Percentiles rank a stretch among this genome's conserved stretches.
Conservation (phyloP, 2,329 filamentous ascomycete species). For the Hymenoscyphus occultus region DNA sequence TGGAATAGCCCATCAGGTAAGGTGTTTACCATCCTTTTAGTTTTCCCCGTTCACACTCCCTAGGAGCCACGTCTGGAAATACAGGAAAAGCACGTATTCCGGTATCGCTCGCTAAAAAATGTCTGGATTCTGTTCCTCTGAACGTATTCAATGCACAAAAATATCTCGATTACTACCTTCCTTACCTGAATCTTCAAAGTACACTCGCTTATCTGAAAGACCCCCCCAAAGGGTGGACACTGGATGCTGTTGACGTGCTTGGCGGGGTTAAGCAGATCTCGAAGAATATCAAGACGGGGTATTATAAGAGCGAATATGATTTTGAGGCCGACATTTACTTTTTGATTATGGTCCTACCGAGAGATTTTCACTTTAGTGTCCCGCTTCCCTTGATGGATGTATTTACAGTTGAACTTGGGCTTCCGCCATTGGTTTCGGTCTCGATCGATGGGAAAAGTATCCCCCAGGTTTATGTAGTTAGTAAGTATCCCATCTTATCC, state of each 20-base stretch:
- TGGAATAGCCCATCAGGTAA: background rate
- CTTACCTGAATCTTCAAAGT: slow-evolving; percentile 21
- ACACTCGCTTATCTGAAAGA: slow-evolving; percentile 40
- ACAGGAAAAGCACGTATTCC: background rate
- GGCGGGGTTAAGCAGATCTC: slow-evolving; percentile 22
- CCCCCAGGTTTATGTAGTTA: slow-evolving; percentile 26
- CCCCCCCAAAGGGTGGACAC: slow-evolving; percentile 20
- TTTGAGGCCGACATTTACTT: slow-evolving; percentile 25
- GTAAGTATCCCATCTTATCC: background rate
- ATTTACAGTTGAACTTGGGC: slow-evolving; percentile 41
- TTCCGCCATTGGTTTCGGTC: slow-evolving; percentile 50
- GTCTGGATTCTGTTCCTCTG: slow-evolving; percentile 21
- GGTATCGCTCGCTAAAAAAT: slow-evolving; percentile 2
- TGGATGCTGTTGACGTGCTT: slow-evolving; percentile 22
- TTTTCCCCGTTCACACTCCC: background rate
- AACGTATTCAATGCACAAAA: slow-evolving; percentile 16
- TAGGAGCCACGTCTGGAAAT: background rate
- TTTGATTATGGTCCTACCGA: slow-evolving; percentile 53
- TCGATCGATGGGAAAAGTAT: slow-evolving; percentile 58
- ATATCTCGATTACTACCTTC: slow-evolving; percentile 20
- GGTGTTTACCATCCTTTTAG: background rate
- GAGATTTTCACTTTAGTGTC: slow-evolving; percentile 46
- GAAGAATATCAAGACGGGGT: slow-evolving; percentile 16
- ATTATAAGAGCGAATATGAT: slow-evolving; percentile 23
- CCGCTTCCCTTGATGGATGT: slow-evolving; percentile 41